These are phyloP conservation scores for Petunia axillaris DNA, from an alignment of 257 asterid species.

Conservation along the genomic window DNA sequence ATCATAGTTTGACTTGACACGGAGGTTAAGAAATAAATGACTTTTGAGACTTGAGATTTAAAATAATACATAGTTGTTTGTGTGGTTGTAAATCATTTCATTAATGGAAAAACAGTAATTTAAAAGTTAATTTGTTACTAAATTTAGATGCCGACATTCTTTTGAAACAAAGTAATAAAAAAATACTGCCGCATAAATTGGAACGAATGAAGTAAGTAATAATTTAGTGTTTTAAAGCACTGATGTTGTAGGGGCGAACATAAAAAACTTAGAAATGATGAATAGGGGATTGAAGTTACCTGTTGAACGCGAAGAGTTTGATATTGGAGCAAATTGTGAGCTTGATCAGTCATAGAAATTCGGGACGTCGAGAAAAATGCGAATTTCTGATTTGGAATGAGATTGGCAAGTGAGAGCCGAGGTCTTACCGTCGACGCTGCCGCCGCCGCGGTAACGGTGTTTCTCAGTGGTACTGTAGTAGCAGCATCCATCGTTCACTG, in stretches of 20 bases:
- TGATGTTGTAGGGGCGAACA: too few relatives aligned
- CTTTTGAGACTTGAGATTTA: too few relatives aligned
- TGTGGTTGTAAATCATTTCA: too few relatives aligned
- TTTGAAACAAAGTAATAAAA: background rate
- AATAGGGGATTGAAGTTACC: slow-evolving; percentile 40
- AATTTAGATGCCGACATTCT: too few relatives aligned
- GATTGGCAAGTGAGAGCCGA: slow-evolving; percentile 27
- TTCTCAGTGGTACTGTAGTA: slow-evolving; percentile 25
- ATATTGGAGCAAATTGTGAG: slow-evolving; percentile 25
- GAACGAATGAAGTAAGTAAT: background rate
- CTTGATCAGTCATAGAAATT: slow-evolving; percentile 26
- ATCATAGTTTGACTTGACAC: too few relatives aligned
- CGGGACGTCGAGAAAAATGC: slow-evolving; percentile 37
- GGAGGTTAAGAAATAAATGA: too few relatives aligned
- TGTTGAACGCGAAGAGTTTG: slow-evolving; percentile 56
- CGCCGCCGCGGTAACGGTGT: slow-evolving; percentile 22
- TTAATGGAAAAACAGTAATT: too few relatives aligned
- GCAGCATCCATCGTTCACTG: slow-evolving; percentile 35
- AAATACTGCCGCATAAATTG: too few relatives aligned
- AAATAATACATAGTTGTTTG: too few relatives aligned
- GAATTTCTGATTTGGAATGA: slow-evolving; percentile 31
- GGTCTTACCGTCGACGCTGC: slow-evolving; percentile 20
- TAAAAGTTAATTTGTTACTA: too few relatives aligned
- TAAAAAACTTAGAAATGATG: background rate
- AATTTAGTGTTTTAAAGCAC: background rate